Evolutionary conservation across 176 grass and related monocot species (phyloP), one percentile per base, ranked within the genome.

Genomic region (Phragmites australis): DNA sequence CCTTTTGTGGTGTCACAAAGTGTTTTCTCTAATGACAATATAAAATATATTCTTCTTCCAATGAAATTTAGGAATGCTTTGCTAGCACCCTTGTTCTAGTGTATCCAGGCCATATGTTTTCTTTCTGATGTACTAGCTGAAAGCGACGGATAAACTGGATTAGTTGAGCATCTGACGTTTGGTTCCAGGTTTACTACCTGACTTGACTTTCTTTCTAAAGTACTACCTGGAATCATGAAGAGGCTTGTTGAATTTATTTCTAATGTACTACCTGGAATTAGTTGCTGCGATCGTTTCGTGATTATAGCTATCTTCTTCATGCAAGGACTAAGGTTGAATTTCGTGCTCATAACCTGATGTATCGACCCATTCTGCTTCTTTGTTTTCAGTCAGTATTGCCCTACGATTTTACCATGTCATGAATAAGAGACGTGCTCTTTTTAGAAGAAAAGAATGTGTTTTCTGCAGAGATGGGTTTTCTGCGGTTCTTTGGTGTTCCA

Each of bases 11-110:
- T 40, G 30, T 50, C 45, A 59, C 29, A 74, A 60, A 60, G 42
- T 73, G n/a, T 75, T 59, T 47, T n/a, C 69, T 79, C 56, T 67
- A 56, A 60, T 51, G 54, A 29, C 62, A 65, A 26, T 49, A 50
- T 39, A 47, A 50, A 42, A 40, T 41, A 68, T 11, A 50, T 76
- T 19, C 39, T 76, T 87, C 2, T 70, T 70, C 14, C 9, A 39
- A 2, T 76, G 18, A 70, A 82, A 65, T 77, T 5, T 43, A 47
- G 5, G 18, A 26, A 2, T 29, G 5, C 17, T 45, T 60, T 45
- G 64, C 31, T 66, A 2, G 11, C 10, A 68, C 47, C 13, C 3
- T 16, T 49, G 12, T 48, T 47, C 11, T 15, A 47, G 12, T 11
- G 12, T 13, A 15, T 47, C 45, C 15, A 8, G 8, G 1, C 45